Evolutionary conservation across 768 basidiomycete genomes (phyloP), one percentile per base, ranked within the genome.

Genomic region (Phanerochaete carnosa): DNA sequence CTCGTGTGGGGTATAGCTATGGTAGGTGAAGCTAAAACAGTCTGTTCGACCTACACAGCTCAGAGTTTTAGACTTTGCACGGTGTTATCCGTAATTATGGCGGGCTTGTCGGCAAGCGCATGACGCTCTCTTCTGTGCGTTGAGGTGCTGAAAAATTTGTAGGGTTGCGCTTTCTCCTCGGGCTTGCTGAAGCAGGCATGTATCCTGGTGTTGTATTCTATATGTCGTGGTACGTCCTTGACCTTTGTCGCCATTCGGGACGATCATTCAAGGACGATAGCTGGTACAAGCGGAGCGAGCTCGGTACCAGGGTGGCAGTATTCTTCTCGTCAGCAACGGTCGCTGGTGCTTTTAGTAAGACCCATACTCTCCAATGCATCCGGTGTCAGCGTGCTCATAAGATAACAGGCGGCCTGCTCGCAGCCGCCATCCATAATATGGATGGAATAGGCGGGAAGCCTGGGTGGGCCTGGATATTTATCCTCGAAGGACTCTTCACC

Each of bases 271-370:
- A n/a, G 6, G 26, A 25, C 52, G 62, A 33, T 55, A 89, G 87
- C 65, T 94, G 92, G 90, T 94, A 94, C 72, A 87, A 84, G 67
- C 84, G 89, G 28, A 80, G 83, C 12, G 92, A 94, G 66, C 80
- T 89, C 65, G 90, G 88, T 16, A 77, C 82, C 32, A 84, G 90
- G 33, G 76, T 89, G 25, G 88, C 90, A 0, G 61, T 87, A 16
- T 94, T 94, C 76, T 92, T 92, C 73, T 85, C 87, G 2, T 88
- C 90, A 29, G 89, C 90, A 1, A 92, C 91, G 0, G 78, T 89
- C 29, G 84, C 90, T 4, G 92, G 91, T 25, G 88, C 87, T 15
- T 90, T 90, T 72, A 85, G 88, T 86, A 55, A 55, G 78, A 69
- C 7, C 28, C 19, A 15, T 57, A 2, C 12, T 43, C 33, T 13